A percentile compares a stretch with the other conserved stretches of the same genome.
These are phyloP conservation scores for Trametes cinnabarina DNA, from an alignment of 768 basidiomycete species.

Conservation along the genomic window DNA sequence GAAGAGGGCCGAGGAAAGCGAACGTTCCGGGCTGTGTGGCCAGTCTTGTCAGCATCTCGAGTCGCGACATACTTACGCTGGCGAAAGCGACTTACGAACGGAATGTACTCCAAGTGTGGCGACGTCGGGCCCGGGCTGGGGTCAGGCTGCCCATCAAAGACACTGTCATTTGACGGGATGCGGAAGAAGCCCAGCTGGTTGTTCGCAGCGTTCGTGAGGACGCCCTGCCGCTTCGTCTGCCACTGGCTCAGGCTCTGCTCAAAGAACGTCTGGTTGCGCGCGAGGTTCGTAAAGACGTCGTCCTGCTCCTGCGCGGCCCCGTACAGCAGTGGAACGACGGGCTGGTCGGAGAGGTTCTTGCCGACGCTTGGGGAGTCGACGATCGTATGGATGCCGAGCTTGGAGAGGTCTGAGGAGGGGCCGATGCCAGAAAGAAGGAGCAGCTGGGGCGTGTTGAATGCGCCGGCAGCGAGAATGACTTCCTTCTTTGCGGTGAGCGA, in stretches of 20 bases:
- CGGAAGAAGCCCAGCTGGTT: constrained; percentile 15
- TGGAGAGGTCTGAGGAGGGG: constrained; percentile 14
- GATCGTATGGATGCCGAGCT: constrained; percentile 21
- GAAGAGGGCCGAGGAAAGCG: too few species aligned
- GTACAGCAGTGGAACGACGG: neutral
- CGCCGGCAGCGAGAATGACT: constrained; percentile 25
- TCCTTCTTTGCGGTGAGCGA: constrained; percentile 19
- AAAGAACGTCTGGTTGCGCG: constrained; percentile 13
- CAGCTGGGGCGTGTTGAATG: constrained; percentile 24
- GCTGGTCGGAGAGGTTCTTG: constrained; percentile 30
- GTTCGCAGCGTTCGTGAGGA: neutral
- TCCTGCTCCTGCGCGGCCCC: constrained; percentile 7
- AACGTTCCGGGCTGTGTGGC: neutral
- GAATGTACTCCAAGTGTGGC: constrained; percentile 14
- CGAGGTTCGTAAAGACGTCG: neutral
- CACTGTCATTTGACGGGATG: neutral
- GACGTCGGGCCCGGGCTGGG: constrained; percentile 17
- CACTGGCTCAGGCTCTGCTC: constrained; percentile 11
- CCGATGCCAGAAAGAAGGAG: constrained; percentile 34
- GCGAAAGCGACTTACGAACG: neutral
- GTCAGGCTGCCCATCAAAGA: constrained; percentile 2
- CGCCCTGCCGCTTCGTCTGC: constrained; percentile 13
- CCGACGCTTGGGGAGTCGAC: constrained; percentile 30
- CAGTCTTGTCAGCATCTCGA: neutral
- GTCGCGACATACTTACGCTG: neutral